Evolutionary conservation across 306 rosid species (phyloP), one percentile per base, ranked within the genome.

Genomic region (Prunus campanulata): DNA sequence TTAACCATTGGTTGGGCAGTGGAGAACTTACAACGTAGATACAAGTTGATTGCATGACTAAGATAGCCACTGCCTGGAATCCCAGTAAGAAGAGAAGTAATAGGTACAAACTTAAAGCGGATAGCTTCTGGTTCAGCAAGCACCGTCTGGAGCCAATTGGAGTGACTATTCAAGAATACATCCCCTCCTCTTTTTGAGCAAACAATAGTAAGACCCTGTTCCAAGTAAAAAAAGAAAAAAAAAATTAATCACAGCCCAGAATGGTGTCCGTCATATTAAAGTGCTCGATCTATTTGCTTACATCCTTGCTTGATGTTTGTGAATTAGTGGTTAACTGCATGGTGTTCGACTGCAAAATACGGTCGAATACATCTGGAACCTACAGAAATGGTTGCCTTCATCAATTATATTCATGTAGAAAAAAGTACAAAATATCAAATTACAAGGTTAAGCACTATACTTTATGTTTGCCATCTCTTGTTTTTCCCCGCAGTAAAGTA

Each of bases 51-150:
- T 72, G 98, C 98, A 87, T 94, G 98, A 80, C 93, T 91, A 20
- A 94, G 98, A 89, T 91, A 94, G 76, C 98, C 98, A 76, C 96
- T 91, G 66, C 98, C 98, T n/a, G 96, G 91, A 85, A 94, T 81
- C 77, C 98, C 98, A 3, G 96, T 70, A 75, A 94, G 91, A 80
- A 94, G 95, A 57, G 98, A 94, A 60, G 97, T 87, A 78, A 94
- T 91, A 9, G 97, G 97, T 48, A 91, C 93, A 82, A 93, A 93
- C 82, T 88, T 91, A 89, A 93, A 89, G 63, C 78, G 86, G 69
- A 91, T 85, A 30, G 88, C 96, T 78, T 93, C 98, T 48, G 97
- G 98, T 83, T 87, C 90, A 64, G 90, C 86, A 70, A 88, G 80
- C 80, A 93, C 91, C 2, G 97, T 87, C 83, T 91, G 98, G 72